Conservation (phyloP, 192 early-diverging fungal genomes). For the Rhizoclosmatium globosum region DNA sequence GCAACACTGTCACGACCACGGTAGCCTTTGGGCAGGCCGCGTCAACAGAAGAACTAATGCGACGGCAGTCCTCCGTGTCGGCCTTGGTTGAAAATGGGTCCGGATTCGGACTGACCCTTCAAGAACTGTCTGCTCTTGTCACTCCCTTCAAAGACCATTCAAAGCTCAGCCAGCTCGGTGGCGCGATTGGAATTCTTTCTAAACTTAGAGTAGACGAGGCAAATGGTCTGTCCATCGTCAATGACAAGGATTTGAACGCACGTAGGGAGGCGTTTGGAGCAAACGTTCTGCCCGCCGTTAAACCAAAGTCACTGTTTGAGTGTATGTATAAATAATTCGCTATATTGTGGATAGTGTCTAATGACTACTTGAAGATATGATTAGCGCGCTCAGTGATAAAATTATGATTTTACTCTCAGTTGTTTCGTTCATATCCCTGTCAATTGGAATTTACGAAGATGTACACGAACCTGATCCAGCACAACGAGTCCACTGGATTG, state of each 20-base stretch:
- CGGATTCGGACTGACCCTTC: conserved; percentile 30
- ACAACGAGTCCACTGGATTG: conserved; percentile 42
- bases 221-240: background rate
- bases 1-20: no score
- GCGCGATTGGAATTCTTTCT: conserved; percentile 8
- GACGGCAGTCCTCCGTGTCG: no score
- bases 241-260: background rate
- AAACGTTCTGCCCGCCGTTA: conserved; percentile 53
- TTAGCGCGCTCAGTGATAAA: conserved; percentile 55
- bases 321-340: conserved; percentile 25
- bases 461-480: conserved; percentile 67
- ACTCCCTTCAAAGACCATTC: conserved; percentile 55
- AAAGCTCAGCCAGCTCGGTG: conserved; percentile 34
- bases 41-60: no score
- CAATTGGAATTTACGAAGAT: conserved; percentile 86
- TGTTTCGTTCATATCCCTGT: conserved; percentile 85
- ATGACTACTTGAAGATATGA: conserved; percentile 10
- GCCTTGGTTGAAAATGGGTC: no score
- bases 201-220: conserved; percentile 10
- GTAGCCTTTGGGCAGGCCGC: no score
- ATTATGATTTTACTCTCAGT: conserved; percentile 84
- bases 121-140: conserved; percentile 48
- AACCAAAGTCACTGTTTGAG: conserved; percentile 41
- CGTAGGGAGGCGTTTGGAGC: conserved; percentile 41
- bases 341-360: background rate